phyloP scores from a whole-genome alignment of 441 rosid genomes.

The Pelargonium citronellum region DNA sequence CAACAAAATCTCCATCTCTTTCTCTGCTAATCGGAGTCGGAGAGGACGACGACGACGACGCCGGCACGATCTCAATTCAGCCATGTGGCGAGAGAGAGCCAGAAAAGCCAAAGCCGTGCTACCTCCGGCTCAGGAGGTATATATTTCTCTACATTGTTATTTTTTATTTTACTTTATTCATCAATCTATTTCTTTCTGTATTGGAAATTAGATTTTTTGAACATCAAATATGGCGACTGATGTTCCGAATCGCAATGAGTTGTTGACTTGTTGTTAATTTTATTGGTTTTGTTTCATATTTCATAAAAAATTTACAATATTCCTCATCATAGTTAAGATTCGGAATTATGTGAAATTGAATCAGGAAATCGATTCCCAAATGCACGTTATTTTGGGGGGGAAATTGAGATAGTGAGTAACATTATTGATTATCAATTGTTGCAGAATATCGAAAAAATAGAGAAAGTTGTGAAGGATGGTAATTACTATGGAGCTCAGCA shows the following conservation, averaged over 20 bases:
- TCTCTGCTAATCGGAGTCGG: conserved; percentile 5
- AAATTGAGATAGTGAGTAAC: neutral
- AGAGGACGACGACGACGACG: conserved; percentile 5
- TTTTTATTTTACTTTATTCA: too few relatives aligned
- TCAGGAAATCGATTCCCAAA: neutral
- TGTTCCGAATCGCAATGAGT: neutral
- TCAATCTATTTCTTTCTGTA: too few relatives aligned
- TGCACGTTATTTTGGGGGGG: neutral
- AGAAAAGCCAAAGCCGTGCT: conserved; percentile 35
- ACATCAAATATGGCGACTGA: neutral
- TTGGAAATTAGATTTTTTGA: neutral
- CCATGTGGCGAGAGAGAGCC: conserved; percentile 64
- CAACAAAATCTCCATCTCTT: neutral
- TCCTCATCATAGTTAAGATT: neutral
- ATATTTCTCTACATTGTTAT: too few relatives aligned
- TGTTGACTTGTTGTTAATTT: neutral
- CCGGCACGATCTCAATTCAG: neutral
- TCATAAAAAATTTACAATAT: too few relatives aligned
- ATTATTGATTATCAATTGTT: neutral
- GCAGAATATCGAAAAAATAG: conserved; percentile 77
- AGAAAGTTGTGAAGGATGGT: conserved; percentile 66
- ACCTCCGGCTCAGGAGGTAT: conserved; percentile 79
- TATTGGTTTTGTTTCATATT: neutral
- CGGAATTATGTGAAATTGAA: neutral
- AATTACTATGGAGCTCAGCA: conserved; percentile 91